Evolutionary conservation across 1,284 basidiomycete genomes (phyloP).

Genomic region (Leucoagaricus sp.): DNA sequence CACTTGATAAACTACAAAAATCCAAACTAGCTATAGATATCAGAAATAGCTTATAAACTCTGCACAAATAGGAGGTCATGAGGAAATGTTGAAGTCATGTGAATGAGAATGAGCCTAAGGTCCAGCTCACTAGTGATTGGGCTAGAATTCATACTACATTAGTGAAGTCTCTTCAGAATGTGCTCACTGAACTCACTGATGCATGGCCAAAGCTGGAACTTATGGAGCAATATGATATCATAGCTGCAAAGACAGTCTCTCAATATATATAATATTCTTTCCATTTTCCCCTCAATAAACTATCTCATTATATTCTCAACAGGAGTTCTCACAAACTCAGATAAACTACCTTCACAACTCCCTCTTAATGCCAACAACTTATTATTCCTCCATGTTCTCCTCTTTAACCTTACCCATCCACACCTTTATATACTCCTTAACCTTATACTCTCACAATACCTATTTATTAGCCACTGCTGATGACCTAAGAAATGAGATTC

Average conservation of each 20-base stretch:
- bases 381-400: slow-evolving; percentile 64
- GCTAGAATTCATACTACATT: slow-evolving; percentile 56
- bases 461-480: no score
- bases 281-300: slow-evolving; percentile 3
- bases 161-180: slow-evolving; percentile 40
- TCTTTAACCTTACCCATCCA: slow-evolving; percentile 55
- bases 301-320: slow-evolving; percentile 1
- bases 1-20: slow-evolving; percentile 43
- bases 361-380: slow-evolving; percentile 56
- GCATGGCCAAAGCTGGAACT: slow-evolving; percentile 59
- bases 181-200: slow-evolving; percentile 46
- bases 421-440: slow-evolving; percentile 43
- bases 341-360: slow-evolving; percentile 71
- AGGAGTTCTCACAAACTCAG: slow-evolving; percentile 86
- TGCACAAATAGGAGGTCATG: slow-evolving; percentile 47
- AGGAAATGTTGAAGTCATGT: slow-evolving; percentile 49
- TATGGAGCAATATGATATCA: slow-evolving; percentile 68
- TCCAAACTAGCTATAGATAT: slow-evolving; percentile 46
- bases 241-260: slow-evolving; percentile 83
- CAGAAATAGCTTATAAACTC: no score
- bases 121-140: slow-evolving; percentile 54
- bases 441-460: slow-evolving; percentile 37
- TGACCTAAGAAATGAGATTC: no score
- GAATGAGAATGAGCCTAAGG: slow-evolving; percentile 45
- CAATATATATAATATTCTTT: slow-evolving; percentile 74